Conservation (phyloP, 2,329 filamentous ascomycete species). For the Trichoderma afroharzianum region DNA sequence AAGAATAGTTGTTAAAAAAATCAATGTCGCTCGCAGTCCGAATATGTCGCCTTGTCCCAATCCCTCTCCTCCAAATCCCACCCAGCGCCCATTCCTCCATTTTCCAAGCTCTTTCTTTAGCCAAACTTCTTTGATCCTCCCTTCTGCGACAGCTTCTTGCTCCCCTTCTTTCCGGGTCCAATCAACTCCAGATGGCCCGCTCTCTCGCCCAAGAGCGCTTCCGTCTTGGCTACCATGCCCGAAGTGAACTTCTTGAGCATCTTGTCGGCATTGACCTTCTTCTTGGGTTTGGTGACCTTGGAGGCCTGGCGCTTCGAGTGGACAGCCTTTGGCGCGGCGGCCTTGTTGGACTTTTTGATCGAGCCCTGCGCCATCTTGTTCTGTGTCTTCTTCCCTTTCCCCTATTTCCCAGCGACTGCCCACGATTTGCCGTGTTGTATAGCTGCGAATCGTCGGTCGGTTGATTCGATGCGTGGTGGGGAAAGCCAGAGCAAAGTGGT, state of each 20-base stretch:
- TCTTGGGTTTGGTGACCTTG: constrained; percentile 49
- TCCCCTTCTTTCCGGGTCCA: constrained; percentile 50
- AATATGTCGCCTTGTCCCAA: neutral
- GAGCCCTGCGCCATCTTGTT: constrained; percentile 53
- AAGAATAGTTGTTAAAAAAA: neutral
- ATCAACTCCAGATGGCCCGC: constrained; percentile 59
- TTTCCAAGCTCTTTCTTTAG: constrained; percentile 33
- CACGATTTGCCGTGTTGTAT: neutral
- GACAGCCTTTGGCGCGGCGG: constrained; percentile 38
- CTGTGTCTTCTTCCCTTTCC: neutral
- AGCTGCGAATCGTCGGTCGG: neutral
- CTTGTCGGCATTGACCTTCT: constrained; percentile 49
- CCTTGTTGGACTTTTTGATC: constrained; percentile 45
- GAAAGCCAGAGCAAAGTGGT: neutral
- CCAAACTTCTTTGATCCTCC: constrained; percentile 56
- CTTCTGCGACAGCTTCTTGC: constrained; percentile 39
- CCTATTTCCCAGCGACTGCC: neutral
- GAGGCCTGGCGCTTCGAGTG: constrained; percentile 43
- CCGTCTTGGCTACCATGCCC: constrained; percentile 52
- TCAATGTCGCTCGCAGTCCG: neutral
- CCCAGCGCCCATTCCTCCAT: neutral
- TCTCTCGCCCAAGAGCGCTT: constrained; percentile 55
- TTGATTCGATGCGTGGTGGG: neutral
- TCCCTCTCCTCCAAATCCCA: neutral
- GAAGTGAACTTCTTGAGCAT: constrained; percentile 52